A percentile compares a stretch with the other conserved stretches of the same genome.
Evolutionary conservation across 176 grass and related monocot genomes (phyloP).

Genomic region (Elaeis guineensis): DNA sequence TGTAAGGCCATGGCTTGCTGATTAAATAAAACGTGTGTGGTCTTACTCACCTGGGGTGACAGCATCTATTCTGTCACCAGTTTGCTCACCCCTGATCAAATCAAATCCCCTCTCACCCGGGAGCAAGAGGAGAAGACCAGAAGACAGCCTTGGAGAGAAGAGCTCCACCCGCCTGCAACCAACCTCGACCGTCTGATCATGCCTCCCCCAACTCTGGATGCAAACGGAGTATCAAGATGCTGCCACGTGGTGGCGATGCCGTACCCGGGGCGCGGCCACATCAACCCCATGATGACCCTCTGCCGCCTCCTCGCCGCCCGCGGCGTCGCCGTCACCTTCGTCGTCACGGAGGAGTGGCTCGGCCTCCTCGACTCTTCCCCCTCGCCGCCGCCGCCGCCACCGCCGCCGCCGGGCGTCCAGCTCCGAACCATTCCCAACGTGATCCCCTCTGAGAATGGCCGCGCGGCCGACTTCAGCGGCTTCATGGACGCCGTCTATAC

Average conservation of each 20-base stretch:
- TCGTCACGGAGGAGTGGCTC: conserved; percentile 69
- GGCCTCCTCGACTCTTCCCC: conserved; percentile 26
- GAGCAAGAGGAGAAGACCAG: no score
- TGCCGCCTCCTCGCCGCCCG: conserved; percentile 38
- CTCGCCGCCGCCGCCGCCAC: neutral
- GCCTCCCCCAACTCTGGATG: no score
- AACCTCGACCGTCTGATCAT: no score
- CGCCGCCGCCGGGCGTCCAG: conserved; percentile 20
- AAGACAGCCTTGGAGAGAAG: no score
- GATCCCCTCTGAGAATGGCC: conserved; percentile 45
- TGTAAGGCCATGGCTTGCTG: no score
- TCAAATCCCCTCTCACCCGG: no score
- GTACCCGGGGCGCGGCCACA: conserved; percentile 58
- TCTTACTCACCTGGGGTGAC: no score
- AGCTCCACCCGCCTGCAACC: no score
- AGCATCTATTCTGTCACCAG: no score
- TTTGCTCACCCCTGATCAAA: no score
- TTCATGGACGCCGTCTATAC: conserved; percentile 37
- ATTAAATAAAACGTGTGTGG: no score
- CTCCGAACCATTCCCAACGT: conserved; percentile 46
- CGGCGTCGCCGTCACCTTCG: conserved; percentile 32
- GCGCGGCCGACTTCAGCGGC: conserved; percentile 21
- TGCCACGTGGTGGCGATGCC: conserved; percentile 51
- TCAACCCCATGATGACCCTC: conserved; percentile 63
- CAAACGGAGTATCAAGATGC: no score